Base-by-base conservation (phyloP, 768 basidiomycete genomes). In the Filobasidium wieringae region DNA sequence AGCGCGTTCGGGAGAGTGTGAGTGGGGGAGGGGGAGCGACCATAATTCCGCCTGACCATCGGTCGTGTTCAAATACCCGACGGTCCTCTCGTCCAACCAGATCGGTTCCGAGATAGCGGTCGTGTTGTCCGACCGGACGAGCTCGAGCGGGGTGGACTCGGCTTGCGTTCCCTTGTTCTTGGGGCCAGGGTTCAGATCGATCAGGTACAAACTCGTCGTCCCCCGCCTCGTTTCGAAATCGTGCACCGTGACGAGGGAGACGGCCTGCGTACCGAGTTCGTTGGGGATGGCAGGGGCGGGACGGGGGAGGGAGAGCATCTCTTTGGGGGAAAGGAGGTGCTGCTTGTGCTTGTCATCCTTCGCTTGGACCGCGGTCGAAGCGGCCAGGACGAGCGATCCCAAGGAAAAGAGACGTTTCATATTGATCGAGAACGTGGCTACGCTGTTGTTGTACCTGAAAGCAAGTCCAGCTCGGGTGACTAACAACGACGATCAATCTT, bases 301-400 rank as follows among this genome's bases (percentile, higher is more conserved):
- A 30, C 61, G 57, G 15, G 61, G 57, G 2, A 70, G 59, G 0
- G 64, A 33, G 7, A 72, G 59, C 68, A 72, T 67, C 47, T 72
- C 69, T 50, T 65, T 53, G 1, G 66, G 64, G 2, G 66, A 64
- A 53, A 69, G 61, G 47, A 57, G 39, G 27, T 22, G 34, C 36
- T 57, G 26, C 19, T 41, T 39, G 37, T 54, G 53, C 43, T 53
- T 53, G 4, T 36, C n/a, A n/a, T n/a, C n/a, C n/a, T n/a, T n/a
- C n/a, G n/a, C n/a, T n/a, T n/a, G n/a, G n/a, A n/a, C n/a, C n/a
- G n/a, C n/a, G n/a, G n/a, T n/a, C n/a, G n/a, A n/a, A n/a, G n/a
- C n/a, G n/a, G n/a, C n/a, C n/a, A n/a, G n/a, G n/a, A n/a, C n/a
- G n/a, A n/a, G n/a, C n/a, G n/a, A n/a, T n/a, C n/a, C n/a, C n/a